Conservation (phyloP, 305 asterid genomes). For the Fraxinus albicans region DNA sequence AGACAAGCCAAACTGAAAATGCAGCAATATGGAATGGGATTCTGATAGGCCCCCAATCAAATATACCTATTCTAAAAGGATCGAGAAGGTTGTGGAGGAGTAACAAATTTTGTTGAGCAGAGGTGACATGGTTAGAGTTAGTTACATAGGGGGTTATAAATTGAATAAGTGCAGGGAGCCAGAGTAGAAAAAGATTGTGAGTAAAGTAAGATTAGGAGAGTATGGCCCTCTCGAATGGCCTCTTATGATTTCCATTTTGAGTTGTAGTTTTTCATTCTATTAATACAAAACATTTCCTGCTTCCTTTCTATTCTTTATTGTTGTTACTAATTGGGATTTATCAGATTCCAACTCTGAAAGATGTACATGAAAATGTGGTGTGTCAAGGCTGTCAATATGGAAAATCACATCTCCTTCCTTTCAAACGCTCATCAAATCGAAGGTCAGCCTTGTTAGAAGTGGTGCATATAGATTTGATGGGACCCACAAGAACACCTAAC, state of each 20-base stretch:
- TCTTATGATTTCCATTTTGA: neutral
- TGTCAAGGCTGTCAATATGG: too few relatives aligned
- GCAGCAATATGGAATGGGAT: too few relatives aligned
- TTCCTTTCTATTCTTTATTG: neutral
- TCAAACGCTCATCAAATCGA: too few relatives aligned
- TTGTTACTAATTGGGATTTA: neutral
- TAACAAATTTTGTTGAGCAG: neutral
- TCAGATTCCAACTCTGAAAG: neutral
- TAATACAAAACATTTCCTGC: neutral
- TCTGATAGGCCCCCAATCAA: neutral
- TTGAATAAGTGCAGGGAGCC: neutral
- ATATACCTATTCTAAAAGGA: neutral
- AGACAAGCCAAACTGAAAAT: too few relatives aligned
- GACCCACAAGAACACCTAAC: too few relatives aligned
- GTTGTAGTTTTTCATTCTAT: neutral
- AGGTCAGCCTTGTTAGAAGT: too few relatives aligned
- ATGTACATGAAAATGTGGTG: too few relatives aligned
- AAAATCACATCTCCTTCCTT: too few relatives aligned
- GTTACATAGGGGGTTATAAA: neutral
- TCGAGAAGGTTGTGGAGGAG: neutral
- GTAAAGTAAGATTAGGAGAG: neutral
- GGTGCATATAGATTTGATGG: too few relatives aligned
- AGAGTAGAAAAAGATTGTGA: neutral
- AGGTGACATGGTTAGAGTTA: neutral
- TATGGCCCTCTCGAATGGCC: neutral